Evolutionary conservation across 768 basidiomycete species (phyloP), one percentile per base, ranked within the genome.

Genomic region (Suillus spraguei): DNA sequence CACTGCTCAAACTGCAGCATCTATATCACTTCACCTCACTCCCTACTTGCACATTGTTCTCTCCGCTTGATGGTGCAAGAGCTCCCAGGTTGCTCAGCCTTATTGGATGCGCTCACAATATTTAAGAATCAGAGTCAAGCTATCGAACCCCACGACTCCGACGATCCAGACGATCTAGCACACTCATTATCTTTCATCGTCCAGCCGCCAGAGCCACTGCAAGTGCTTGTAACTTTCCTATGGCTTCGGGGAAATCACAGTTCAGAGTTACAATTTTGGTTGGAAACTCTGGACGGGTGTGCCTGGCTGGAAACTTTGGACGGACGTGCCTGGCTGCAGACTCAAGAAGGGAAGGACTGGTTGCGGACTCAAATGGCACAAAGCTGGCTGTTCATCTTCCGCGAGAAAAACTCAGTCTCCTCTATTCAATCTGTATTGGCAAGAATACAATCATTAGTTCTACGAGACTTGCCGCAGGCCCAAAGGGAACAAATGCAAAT

Each of bases 1-100:
- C 50, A 52, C 8, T 4, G 28, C 32, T 32, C 52, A 4, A 54
- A 54, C 52, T 13, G 10, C 52, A 33, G 52, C 10, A 20, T 54
- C 20, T 35, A 52, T 52, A 52, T 1, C 28, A 33, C 50, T 52
- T 35, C 52, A 54, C 52, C 52, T 14, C 52, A 53, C 33, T 53
- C 52, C 32, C 32, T 53, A 20, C 52, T 53, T 33, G 20, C 52
- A 11, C 20, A 13, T 33, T 53, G 20, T n/a, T 53, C 52, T 11
- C 33, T 53, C 20, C 52, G 33, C 10, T 35, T 53, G 20, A 53
- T 53, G 52, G 13, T n/a, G 3, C 11, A n/a, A 32, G 32, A 35
- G 5, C 52, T 53, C 11, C 52, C 52, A 3, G 20, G 6, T 20
- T 5, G 2, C 33, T 33, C 52, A 33, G 33, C 5, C 17, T 33